Base-by-base conservation (phyloP, 169 alveolate species). In the Cyclospora cayetanensis region DNA sequence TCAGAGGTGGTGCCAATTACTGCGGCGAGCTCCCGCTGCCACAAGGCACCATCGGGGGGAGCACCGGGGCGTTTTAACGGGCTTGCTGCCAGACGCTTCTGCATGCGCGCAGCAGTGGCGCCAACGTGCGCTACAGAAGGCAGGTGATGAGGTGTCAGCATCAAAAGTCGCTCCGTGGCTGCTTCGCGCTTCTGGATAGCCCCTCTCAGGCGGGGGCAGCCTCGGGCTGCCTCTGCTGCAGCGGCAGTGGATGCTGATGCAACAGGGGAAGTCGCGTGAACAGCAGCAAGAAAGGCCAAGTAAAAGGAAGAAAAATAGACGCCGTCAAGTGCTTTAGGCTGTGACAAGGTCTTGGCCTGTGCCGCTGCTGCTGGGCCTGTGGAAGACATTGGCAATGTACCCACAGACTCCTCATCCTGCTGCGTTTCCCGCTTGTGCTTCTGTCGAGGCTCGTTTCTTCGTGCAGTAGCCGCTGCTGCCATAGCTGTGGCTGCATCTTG, bases 91-190 rank as follows among this genome's bases (percentile, higher is more conserved):
- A n/a, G n/a, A n/a, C n/a, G 37, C 76, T 66, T 37, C 76, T 80
- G 86, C 90, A 80, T 80, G 41, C 74, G 90, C 11, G 90, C 90
- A 31, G 90, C 90, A 34, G 90, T 55, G 7, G 90, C 90, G 18
- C 76, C 90, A 18, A 80, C 76, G 25, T 63, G 90, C 50, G 90
- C 90, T 41, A 80, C 90, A 53, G 76, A 29, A 42, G 90, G 90
- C 50, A 80, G 53, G 52, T 31, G 39, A 12, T 29, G 42, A 0
- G 90, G 90, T 27, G 25, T 12, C 70, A 80, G 90, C 90, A 37
- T 72, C 46, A 80, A 55, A 52, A 80, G 55, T 12, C 90, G 72
- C 18, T 80, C 76, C 27, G 50, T 35, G 18, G 90, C 90, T 34
- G 76, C 90, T 29, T 80, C 60, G 22, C 90, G 90, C 37, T 80